phyloP scores from a whole-genome alignment of 106 monocot genomes.

The Phalaenopsis equestris region DNA sequence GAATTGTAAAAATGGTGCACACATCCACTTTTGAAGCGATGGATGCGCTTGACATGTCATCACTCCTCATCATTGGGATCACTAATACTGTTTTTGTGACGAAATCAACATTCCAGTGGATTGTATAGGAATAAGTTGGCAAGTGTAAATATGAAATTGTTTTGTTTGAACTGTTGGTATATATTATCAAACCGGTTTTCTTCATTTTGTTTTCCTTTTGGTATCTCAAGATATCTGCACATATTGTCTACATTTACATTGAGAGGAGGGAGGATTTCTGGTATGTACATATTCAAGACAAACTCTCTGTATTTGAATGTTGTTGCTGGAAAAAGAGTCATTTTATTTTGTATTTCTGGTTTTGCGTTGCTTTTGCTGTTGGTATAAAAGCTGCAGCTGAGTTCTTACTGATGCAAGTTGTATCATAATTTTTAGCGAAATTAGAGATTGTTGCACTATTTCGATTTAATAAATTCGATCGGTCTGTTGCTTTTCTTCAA shows the following conservation, averaged over 20 bases:
- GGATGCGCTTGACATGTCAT: slow-evolving; percentile 1
- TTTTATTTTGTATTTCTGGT: neutral
- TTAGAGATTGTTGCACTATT: too few species aligned
- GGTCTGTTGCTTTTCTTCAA: too few species aligned
- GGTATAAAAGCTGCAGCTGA: neutral
- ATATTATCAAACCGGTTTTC: neutral
- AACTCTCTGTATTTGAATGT: neutral
- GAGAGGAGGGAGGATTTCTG: too few species aligned
- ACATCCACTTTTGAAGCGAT: slow-evolving; percentile 12
- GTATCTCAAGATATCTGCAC: neutral
- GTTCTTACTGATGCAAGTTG: too few species aligned
- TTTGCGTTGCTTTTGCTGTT: neutral
- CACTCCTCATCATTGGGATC: neutral
- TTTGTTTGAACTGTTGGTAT: neutral
- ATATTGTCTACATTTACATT: neutral
- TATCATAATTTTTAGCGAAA: too few species aligned
- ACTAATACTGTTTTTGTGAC: neutral
- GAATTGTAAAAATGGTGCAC: neutral
- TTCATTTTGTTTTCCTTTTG: neutral
- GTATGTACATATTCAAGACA: too few species aligned
- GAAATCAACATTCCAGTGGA: neutral
- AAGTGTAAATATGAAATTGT: slow-evolving; percentile 2
- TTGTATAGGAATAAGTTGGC: slow-evolving; percentile 4
- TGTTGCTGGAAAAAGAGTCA: too few species aligned
- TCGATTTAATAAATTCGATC: too few species aligned